Evolutionary conservation across 495 filamentous ascomycete species (phyloP), one percentile per base, ranked within the genome.

Genomic region (Trichocladium antarcticum): DNA sequence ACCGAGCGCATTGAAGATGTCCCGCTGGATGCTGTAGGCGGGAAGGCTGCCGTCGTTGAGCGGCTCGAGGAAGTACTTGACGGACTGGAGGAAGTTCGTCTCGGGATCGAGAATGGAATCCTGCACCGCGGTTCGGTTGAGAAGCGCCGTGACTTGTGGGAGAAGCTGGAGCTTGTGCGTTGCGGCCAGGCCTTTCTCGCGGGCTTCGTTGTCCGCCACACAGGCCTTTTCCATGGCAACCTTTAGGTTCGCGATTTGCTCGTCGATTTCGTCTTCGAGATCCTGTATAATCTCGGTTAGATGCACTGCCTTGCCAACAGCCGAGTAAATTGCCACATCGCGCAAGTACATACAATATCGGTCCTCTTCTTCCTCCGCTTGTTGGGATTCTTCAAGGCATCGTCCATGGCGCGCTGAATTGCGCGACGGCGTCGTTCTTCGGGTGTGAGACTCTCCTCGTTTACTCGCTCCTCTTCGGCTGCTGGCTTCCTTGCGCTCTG

Each of bases 1-100:
- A 22, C 74, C 75, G 28, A 99, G 71, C 6, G 85, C 80, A 31
- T 78, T 77, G 68, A 99, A 87, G 47, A 99, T 78, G 54, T 96
- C 88, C 40, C 87, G 86, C 70, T 99, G 93, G 60, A 99, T 96
- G 59, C 86, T 89, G 71, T 95, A 97, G 21, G 92, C 89, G 0
- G 93, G 92, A 21, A 99, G 73, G 37, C 84, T 84, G 51, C 89
- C 92, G 59, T 95, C 89, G 50, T 87, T 84, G 36, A 96, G 77
- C 4, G 93, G 93, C 61, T 99, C 93, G 11, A 99, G 81, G 79
- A 97, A 97, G 76, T 90, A 95, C 57, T 85, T 85, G 55, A 99
- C 87, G 2, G 87, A 85, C 64, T 93, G 87, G 27, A 99, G 74
- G 53, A 99, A 80, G 68, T 96, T 95, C 61, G 83, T 92, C 57